A percentile compares a stretch with the other conserved stretches of the same genome.
Evolutionary conservation across 2,329 filamentous ascomycete genomes (phyloP).

Genomic region (Phialophora verrucosa): DNA sequence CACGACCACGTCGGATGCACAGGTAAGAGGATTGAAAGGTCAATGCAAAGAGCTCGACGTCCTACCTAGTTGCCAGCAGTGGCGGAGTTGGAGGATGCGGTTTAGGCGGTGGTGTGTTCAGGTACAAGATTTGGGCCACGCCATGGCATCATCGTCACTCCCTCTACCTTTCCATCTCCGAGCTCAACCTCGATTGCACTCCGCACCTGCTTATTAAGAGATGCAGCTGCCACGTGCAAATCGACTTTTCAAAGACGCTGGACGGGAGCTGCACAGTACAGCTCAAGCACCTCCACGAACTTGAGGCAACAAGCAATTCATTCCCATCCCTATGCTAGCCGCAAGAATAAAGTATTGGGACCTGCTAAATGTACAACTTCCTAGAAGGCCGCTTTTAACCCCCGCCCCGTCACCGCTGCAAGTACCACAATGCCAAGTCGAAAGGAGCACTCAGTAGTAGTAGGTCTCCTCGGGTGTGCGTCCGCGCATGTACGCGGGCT

Average conservation of each 20-base stretch:
- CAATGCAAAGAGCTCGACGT: neutral
- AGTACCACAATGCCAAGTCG: neutral
- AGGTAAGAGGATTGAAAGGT: neutral
- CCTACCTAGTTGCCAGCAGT: neutral
- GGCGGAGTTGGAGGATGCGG: neutral
- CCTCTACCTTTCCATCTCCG: neutral
- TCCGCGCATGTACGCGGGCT: conserved; percentile 87
- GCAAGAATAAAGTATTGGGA: conserved; percentile 19
- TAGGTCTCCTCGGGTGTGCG: conserved; percentile 91
- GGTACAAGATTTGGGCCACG: neutral
- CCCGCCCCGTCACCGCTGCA: conserved; percentile 6
- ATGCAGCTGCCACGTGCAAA: conserved; percentile 9
- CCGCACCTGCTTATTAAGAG: neutral
- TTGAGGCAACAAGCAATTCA: neutral
- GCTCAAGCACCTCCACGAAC: neutral
- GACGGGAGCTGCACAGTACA: neutral
- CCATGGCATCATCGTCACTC: conserved; percentile 50
- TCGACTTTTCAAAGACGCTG: neutral
- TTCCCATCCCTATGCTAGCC: conserved; percentile 16
- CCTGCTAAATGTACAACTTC: conserved; percentile 31
- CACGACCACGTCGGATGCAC: neutral
- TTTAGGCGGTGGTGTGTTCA: conserved; percentile 12
- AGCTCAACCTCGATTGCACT: neutral
- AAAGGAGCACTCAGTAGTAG: conserved; percentile 63
- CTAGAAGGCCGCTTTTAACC: conserved; percentile 15